A percentile compares a stretch with the other conserved stretches of the same genome.
These are phyloP conservation scores for Geotrichum europaeum DNA, from an alignment of 1,139 yeast genomes.

Conservation along the genomic window DNA sequence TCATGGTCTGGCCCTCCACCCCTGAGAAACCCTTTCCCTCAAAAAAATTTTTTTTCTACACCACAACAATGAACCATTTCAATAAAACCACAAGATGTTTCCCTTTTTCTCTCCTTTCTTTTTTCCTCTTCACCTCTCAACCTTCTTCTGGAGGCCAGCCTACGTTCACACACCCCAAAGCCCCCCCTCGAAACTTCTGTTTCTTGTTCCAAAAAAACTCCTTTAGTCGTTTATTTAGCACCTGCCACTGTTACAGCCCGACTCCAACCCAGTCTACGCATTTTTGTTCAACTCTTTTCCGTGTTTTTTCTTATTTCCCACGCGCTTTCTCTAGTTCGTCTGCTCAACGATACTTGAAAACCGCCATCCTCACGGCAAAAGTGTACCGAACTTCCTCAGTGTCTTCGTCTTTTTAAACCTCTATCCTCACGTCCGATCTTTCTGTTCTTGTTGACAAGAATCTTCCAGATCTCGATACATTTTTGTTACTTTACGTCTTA, in stretches of 20 bases:
- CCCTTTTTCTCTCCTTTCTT: slow-evolving; percentile 1
- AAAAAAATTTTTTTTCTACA: not conserved
- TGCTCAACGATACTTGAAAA: not conserved
- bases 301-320: not conserved
- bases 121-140: slow-evolving; percentile 17
- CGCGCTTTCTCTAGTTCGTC: not conserved
- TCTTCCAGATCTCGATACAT: not conserved
- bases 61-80: not conserved
- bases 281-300: not conserved
- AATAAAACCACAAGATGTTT: not conserved
- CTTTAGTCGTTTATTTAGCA: not conserved
- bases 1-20: not conserved
- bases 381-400: not conserved
- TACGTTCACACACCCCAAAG: not conserved
- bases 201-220: not conserved
- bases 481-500: not conserved
- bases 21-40: not conserved
- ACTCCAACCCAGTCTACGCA: not conserved
- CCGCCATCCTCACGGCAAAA: not conserved
- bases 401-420: not conserved
- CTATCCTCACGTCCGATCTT: not conserved
- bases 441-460: not conserved
- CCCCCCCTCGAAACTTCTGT: not conserved
- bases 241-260: not conserved
- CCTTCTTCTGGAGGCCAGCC: slow-evolving; percentile 18